These are phyloP conservation scores for Priceomyces melissophilus DNA, from an alignment of 805 yeast genomes.

Conservation along the genomic window DNA sequence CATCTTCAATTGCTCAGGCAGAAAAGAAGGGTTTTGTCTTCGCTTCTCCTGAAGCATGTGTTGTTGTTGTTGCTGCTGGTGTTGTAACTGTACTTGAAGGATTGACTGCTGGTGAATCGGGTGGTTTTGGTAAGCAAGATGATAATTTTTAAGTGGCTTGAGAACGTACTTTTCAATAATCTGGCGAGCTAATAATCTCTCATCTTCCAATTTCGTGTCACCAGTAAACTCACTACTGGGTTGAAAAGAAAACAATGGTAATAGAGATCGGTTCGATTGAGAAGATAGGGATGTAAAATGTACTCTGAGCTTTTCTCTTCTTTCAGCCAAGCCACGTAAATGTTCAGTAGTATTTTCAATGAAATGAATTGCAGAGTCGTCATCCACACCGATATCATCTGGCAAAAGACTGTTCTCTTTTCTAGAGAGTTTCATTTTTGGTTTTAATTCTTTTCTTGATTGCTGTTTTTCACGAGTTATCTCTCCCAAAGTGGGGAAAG, in stretches of 20 bases:
- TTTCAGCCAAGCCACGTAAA: conserved; percentile 35
- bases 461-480: conserved; percentile 36
- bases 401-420: conserved; percentile 33
- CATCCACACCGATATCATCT: conserved; percentile 50
- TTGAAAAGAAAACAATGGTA: conserved; percentile 53
- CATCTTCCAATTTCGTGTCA: conserved; percentile 34
- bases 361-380: conserved; percentile 43
- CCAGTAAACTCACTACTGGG: conserved; percentile 21
- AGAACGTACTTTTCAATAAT: conserved; percentile 39
- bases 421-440: conserved; percentile 26
- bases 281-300: conserved; percentile 24
- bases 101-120: conserved; percentile 36
- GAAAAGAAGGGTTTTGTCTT: conserved; percentile 5
- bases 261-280: conserved; percentile 10
- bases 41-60: conserved; percentile 9
- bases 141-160: conserved; percentile 42
- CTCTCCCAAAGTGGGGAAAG: conserved; percentile 60
- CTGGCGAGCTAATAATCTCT: conserved; percentile 33
- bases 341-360: conserved; percentile 46
- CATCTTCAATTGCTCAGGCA: conserved; percentile 3
- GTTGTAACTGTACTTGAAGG: conserved; percentile 9
- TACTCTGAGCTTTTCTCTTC: conserved; percentile 38
- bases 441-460: conserved; percentile 22
- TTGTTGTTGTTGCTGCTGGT: conserved; percentile 10
- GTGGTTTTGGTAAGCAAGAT: conserved; percentile 44